phyloP scores from a whole-genome alignment of 345 rosid species.

The Carallia brachiata region DNA sequence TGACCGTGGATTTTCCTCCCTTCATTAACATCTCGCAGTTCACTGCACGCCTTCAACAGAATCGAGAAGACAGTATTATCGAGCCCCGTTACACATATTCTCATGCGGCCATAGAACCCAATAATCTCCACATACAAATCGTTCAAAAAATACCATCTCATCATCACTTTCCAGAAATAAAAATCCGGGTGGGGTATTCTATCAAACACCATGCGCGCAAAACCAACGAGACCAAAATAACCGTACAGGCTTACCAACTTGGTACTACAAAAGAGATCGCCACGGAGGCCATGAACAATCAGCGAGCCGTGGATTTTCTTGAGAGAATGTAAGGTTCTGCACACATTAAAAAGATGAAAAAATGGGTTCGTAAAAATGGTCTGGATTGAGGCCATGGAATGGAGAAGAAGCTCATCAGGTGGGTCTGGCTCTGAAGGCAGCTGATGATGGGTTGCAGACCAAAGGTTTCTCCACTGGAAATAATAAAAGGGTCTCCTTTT shows the following conservation, averaged over 20 bases:
- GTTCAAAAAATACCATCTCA: conserved; percentile 61
- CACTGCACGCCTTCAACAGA: conserved; percentile 69
- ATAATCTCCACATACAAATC: conserved; percentile 38
- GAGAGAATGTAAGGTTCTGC: conserved; percentile 45
- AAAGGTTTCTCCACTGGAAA: conserved; percentile 22
- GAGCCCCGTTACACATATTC: conserved; percentile 22
- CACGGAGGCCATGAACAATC: conserved; percentile 41
- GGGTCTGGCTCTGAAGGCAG: background rate
- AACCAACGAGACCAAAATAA: conserved; percentile 38
- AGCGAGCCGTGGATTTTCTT: conserved; percentile 44
- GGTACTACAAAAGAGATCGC: conserved; percentile 46
- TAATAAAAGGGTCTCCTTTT: conserved; percentile 16
- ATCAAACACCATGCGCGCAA: conserved; percentile 75
- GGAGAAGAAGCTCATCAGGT: conserved; percentile 12
- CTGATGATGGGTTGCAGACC: conserved; percentile 8
- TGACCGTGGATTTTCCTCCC: conserved; percentile 33
- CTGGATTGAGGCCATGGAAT: conserved; percentile 15
- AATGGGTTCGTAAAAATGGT: conserved; percentile 30
- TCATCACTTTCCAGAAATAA: conserved; percentile 68
- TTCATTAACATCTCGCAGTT: conserved; percentile 42
- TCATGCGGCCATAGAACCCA: conserved; percentile 39
- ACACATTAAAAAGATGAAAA: conserved; percentile 43
- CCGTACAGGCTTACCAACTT: conserved; percentile 66
- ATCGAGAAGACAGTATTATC: conserved; percentile 58
- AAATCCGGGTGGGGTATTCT: conserved; percentile 62